phyloP scores from a whole-genome alignment of 1,284 basidiomycete species.

The Ganoderma sp. region DNA sequence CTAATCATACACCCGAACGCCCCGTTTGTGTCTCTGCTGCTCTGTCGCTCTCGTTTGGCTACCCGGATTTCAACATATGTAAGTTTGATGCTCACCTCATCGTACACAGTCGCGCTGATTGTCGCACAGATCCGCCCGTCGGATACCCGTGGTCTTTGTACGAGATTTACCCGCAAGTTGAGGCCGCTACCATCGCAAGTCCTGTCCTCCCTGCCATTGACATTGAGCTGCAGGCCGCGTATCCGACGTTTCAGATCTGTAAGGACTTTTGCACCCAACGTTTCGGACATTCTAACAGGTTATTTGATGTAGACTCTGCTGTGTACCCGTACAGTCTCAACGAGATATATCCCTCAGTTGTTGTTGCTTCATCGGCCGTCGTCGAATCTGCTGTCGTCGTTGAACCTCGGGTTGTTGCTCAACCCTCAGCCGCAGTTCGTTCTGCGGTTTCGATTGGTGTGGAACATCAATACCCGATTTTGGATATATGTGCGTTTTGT shows the following conservation, averaged over 20 bases:
- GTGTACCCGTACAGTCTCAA: constrained; percentile 36
- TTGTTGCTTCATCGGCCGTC: background rate
- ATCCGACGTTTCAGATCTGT: constrained; percentile 39
- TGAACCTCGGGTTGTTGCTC: background rate
- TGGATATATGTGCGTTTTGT: constrained; percentile 29
- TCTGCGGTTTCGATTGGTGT: constrained; percentile 19
- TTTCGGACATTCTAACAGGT: background rate
- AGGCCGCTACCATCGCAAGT: background rate
- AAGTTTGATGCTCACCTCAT: constrained; percentile 11
- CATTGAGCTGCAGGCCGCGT: constrained; percentile 22
- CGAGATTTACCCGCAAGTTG: constrained; percentile 37
- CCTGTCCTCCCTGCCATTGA: constrained; percentile 7
- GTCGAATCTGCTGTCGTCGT: background rate
- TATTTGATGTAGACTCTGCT: constrained; percentile 27
- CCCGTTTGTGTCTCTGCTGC: constrained; percentile 7
- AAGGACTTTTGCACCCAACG: background rate
- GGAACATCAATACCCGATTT: constrained; percentile 25
- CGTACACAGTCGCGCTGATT: background rate
- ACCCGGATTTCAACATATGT: constrained; percentile 35
- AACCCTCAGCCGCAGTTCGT: background rate
- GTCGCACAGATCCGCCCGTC: constrained; percentile 44
- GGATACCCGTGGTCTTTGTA: constrained; percentile 42
- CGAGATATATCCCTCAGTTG: constrained; percentile 27
- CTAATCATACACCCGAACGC: background rate
- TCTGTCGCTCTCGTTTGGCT: constrained; percentile 14